phyloP scores from a whole-genome alignment of 2,329 filamentous ascomycete species.

The Ascochyta lentis region DNA sequence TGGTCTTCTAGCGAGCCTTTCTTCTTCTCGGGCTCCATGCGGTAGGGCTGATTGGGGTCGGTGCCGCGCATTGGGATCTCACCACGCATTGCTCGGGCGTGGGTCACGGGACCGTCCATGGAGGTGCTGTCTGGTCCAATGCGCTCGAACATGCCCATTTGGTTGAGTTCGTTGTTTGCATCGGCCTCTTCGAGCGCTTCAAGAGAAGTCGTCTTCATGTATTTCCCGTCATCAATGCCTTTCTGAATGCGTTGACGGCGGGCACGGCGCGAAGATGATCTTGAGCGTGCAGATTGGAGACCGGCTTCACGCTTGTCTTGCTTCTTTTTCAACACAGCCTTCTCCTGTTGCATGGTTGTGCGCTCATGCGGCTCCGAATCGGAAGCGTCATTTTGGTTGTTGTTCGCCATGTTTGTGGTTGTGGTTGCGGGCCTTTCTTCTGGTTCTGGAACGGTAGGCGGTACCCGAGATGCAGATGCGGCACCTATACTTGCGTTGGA shows the following conservation, averaged over 20 bases:
- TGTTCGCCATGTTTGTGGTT: conserved; percentile 40
- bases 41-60: conserved; percentile 59
- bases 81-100: conserved; percentile 60
- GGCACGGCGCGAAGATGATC: conserved; percentile 56
- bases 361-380: conserved; percentile 49
- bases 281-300: conserved; percentile 53
- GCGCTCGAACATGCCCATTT: conserved; percentile 61
- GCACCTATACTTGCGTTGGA: conserved; percentile 15
- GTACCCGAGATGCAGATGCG: conserved; percentile 8
- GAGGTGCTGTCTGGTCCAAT: conserved; percentile 63
- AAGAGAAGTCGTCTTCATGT: conserved; percentile 59
- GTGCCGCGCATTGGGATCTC: conserved; percentile 62
- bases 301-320: conserved; percentile 47
- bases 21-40: conserved; percentile 52
- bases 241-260: conserved; percentile 56
- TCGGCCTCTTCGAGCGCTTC: conserved; percentile 60
- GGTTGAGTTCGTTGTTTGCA: conserved; percentile 56
- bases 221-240: conserved; percentile 55
- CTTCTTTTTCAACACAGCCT: conserved; percentile 52
- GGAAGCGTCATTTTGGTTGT: conserved; percentile 25
- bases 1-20: conserved; percentile 55
- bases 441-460: conserved; percentile 7
- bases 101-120: conserved; percentile 64
- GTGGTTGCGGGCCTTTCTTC: conserved; percentile 4
- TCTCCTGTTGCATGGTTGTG: conserved; percentile 55